A percentile compares a stretch with the other conserved stretches of the same genome.
phyloP scores from a whole-genome alignment of 2,329 filamentous ascomycete genomes.

The Tolypocladium tundrense region DNA sequence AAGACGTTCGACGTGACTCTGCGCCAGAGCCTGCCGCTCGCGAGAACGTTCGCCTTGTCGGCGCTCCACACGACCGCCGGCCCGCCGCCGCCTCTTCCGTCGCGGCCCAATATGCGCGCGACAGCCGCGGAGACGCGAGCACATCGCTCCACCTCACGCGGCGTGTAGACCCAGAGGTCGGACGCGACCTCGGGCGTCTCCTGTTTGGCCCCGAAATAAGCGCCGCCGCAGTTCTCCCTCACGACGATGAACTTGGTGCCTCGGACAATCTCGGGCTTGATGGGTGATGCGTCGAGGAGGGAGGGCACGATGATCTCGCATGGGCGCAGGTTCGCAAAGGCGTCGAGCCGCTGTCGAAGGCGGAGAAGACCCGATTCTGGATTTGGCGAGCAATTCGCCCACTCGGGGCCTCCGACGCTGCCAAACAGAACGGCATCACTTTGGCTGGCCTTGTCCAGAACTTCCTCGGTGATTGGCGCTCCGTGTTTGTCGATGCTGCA shows the following conservation, averaged over 20 bases:
- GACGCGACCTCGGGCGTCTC: slow-evolving; percentile 31
- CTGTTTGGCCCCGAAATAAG: slow-evolving; percentile 37
- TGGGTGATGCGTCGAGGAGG: slow-evolving; percentile 27
- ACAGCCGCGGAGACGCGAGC: slow-evolving; percentile 35
- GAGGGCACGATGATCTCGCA: slow-evolving; percentile 34
- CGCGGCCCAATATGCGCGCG: slow-evolving; percentile 21
- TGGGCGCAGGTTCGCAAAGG: slow-evolving; percentile 40
- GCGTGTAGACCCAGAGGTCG: slow-evolving; percentile 36
- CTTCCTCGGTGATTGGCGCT: slow-evolving; percentile 29
- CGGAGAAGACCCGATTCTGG: slow-evolving; percentile 33
- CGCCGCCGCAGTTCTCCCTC: slow-evolving; percentile 39
- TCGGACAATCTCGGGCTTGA: slow-evolving; percentile 31
- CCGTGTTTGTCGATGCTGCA: slow-evolving; percentile 34
- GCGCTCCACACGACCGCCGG: slow-evolving; percentile 33
- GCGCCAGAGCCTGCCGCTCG: slow-evolving; percentile 38
- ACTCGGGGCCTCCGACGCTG: slow-evolving; percentile 36
- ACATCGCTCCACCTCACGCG: slow-evolving; percentile 33
- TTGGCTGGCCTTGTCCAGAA: slow-evolving; percentile 27
- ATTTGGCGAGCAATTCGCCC: slow-evolving; percentile 28
- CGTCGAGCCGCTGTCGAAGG: slow-evolving; percentile 28
- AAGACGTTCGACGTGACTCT: slow-evolving; percentile 29
- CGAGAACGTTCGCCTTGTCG: slow-evolving; percentile 44
- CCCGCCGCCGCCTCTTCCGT: slow-evolving; percentile 15
- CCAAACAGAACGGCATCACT: slow-evolving; percentile 37
- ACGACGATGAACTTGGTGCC: slow-evolving; percentile 39